These are phyloP conservation scores for Torulaspora pretoriensis DNA, from an alignment of 1,139 yeast species.

Conservation along the genomic window DNA sequence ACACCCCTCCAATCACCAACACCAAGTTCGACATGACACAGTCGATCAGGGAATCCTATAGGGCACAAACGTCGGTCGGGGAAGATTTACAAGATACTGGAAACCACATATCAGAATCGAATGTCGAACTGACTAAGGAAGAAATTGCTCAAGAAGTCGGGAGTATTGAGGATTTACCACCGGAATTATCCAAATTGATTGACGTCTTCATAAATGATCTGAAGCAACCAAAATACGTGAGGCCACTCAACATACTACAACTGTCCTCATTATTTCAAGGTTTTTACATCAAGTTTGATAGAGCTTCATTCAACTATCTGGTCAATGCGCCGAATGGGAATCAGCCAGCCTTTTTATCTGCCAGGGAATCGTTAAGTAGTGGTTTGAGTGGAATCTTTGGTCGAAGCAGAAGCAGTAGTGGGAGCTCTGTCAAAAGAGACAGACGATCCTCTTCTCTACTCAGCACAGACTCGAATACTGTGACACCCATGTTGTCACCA, in stretches of 20 bases:
- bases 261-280: conserved; percentile 51
- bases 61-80: conserved; percentile 9
- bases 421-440: conserved; percentile 20
- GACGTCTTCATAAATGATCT: conserved; percentile 47
- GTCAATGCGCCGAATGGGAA: conserved; percentile 6
- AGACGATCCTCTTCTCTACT: conserved; percentile 32
- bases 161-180: conserved; percentile 35
- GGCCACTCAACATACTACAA: conserved; percentile 51
- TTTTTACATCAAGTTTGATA: conserved; percentile 42
- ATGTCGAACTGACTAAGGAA: conserved; percentile 17
- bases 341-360: conserved; percentile 20
- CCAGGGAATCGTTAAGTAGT: conserved; percentile 32
- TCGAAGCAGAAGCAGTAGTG: conserved; percentile 36
- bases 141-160: conserved; percentile 25
- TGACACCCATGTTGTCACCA: conserved; percentile 30
- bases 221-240: conserved; percentile 52
- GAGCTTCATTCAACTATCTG: conserved; percentile 28
- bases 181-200: conserved; percentile 35
- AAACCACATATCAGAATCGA: conserved; percentile 4
- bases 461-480: conserved; percentile 26
- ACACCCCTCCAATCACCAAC: conserved; percentile 34
- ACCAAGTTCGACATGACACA: conserved; percentile 27
- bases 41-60: conserved; percentile 32
- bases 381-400: conserved; percentile 36
- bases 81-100: conserved; percentile 12